Conservation (phyloP, 2,329 filamentous ascomycete species). For the Orbilia javanica region DNA sequence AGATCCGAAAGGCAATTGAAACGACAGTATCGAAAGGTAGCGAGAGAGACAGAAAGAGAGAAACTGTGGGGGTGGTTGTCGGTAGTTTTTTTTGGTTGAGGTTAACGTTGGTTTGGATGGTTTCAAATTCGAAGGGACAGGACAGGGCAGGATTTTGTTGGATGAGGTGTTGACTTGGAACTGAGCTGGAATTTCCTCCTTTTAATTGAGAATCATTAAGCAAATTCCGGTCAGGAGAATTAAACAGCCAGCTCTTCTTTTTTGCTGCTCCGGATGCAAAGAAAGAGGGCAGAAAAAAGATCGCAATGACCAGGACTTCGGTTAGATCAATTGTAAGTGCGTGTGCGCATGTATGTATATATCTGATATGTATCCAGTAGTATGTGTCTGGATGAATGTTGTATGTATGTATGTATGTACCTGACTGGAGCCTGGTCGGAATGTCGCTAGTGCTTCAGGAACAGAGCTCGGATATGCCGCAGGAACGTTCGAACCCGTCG, state of each 20-base stretch:
- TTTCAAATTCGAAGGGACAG: neutral
- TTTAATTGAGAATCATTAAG: conserved; percentile 28
- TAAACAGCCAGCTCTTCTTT: neutral
- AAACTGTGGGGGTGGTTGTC: neutral
- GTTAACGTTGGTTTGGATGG: neutral
- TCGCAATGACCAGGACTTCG: too few relatives aligned
- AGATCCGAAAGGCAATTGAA: neutral
- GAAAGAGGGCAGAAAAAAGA: too few relatives aligned
- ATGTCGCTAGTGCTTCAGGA: conserved; percentile 57
- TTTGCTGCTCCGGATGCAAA: too few relatives aligned
- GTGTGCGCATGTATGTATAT: neutral
- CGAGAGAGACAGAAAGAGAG: neutral
- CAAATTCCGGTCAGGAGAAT: conserved; percentile 32
- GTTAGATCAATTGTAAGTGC: too few relatives aligned
- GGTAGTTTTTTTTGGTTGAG: neutral
- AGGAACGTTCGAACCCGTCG: conserved; percentile 10
- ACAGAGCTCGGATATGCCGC: conserved; percentile 49
- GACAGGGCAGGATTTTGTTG: conserved; percentile 2
- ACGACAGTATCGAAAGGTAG: neutral
- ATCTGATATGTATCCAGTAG: neutral
- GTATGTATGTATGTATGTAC: conserved; percentile 11
- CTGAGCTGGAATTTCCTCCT: conserved; percentile 17
- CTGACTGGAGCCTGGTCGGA: conserved; percentile 27
- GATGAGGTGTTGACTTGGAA: conserved; percentile 24
- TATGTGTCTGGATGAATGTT: neutral